These are phyloP conservation scores for Prunella vulgaris DNA, from an alignment of 257 asterid species.

Conservation along the genomic window DNA sequence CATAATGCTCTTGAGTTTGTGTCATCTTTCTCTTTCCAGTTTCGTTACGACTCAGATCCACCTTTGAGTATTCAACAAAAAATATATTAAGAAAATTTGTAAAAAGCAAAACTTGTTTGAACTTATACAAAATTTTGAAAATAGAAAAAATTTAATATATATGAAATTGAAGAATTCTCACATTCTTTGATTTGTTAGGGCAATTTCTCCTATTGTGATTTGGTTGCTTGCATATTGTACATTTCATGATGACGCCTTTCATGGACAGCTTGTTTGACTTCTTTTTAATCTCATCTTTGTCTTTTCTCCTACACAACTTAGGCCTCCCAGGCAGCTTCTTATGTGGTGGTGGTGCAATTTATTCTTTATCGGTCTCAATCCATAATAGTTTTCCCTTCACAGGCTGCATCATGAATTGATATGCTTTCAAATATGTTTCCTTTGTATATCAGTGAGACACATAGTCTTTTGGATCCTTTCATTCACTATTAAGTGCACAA, in stretches of 20 bases:
- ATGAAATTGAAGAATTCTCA: no score
- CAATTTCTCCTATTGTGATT: no score
- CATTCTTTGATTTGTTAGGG: no score
- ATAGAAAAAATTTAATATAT: no score
- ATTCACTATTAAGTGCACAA: background rate
- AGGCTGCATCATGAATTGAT: background rate
- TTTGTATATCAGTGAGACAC: background rate
- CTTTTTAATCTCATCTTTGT: background rate
- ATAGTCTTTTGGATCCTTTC: background rate
- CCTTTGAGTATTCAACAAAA: no score
- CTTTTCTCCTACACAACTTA: background rate
- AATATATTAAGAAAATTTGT: no score
- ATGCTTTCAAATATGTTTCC: background rate
- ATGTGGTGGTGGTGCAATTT: background rate
- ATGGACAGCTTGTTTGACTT: background rate
- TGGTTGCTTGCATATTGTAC: background rate
- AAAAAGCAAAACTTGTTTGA: no score
- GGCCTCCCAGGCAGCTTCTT: background rate
- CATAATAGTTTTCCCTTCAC: background rate
- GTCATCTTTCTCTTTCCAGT: no score
- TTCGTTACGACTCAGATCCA: no score
- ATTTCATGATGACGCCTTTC: background rate
- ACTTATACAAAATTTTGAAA: no score
- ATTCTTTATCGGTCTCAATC: background rate
- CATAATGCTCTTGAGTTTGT: background rate